Conservation (phyloP, 257 asterid genomes). For the Rauvolfia tetraphylla region DNA sequence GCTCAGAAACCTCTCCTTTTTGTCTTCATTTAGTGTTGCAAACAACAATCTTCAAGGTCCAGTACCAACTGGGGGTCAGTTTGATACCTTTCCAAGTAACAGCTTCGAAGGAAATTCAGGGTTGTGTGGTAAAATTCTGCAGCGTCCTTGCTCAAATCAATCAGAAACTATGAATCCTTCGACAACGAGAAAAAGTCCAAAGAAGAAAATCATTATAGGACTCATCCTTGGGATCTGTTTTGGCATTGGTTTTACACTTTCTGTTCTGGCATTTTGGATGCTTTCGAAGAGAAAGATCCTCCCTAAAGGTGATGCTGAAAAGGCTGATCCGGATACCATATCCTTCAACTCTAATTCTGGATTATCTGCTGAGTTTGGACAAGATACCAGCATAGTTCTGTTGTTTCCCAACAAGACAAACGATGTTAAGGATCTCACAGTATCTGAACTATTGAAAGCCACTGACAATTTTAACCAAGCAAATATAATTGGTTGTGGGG, state of each 20-base stretch:
- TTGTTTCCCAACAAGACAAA: conserved; percentile 66
- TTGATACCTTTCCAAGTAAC: conserved; percentile 65
- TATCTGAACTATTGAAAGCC: conserved; percentile 74
- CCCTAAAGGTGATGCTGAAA: conserved; percentile 47
- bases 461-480: conserved; percentile 86
- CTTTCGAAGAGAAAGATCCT: conserved; percentile 60
- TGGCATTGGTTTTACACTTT: conserved; percentile 47
- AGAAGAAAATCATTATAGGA: conserved; percentile 59
- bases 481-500: conserved; percentile 92
- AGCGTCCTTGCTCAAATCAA: conserved; percentile 40
- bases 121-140: conserved; percentile 67
- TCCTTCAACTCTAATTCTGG: conserved; percentile 73
- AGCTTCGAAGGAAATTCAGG: conserved; percentile 72
- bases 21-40: conserved; percentile 86
- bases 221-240: conserved; percentile 66
- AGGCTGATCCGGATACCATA: conserved; percentile 42
- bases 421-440: conserved; percentile 57
- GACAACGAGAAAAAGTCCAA: conserved; percentile 33
- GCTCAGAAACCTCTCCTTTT: conserved; percentile 64
- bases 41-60: conserved; percentile 76
- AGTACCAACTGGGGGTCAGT: conserved; percentile 85
- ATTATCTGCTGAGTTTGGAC: conserved; percentile 53
- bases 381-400: conserved; percentile 63
- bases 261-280: conserved; percentile 60
- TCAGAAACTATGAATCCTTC: conserved; percentile 24